These are phyloP conservation scores for Aspergillus sp. DNA, from an alignment of 2,329 filamentous ascomycete species.

Conservation along the genomic window DNA sequence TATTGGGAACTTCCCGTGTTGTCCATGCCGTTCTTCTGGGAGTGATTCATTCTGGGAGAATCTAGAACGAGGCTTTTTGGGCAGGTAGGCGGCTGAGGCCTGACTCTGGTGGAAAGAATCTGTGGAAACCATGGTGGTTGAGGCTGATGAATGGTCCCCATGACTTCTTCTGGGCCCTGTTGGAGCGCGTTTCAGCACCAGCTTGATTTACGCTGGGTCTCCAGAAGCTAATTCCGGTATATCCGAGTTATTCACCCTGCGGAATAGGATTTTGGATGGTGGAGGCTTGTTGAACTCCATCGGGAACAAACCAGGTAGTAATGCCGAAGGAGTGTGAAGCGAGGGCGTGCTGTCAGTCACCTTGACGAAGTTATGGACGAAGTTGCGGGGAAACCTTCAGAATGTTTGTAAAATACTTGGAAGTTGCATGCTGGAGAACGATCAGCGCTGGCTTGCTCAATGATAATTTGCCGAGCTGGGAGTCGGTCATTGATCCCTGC, in stretches of 20 bases:
- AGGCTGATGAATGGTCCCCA: not conserved
- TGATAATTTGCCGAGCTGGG: too few relatives aligned
- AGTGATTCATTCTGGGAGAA: not conserved
- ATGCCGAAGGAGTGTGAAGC: not conserved
- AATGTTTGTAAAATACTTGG: not conserved
- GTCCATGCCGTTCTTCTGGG: not conserved
- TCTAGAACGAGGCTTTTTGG: not conserved
- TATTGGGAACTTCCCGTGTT: slow-evolving; percentile 11
- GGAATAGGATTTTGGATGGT: not conserved
- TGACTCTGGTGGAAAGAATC: not conserved
- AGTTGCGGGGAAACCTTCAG: not conserved
- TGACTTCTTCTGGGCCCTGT: not conserved
- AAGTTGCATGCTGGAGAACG: not conserved
- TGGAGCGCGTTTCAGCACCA: not conserved
- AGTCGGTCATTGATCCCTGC: not conserved
- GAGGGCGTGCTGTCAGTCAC: not conserved
- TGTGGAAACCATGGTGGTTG: not conserved
- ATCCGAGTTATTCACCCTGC: not conserved
- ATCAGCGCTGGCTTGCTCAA: not conserved
- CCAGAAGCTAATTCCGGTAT: not conserved
- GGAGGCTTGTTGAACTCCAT: not conserved
- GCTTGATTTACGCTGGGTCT: not conserved
- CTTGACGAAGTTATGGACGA: not conserved
- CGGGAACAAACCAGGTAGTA: not conserved
- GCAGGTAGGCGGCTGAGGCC: too few relatives aligned